Evolutionary conservation across 1,284 basidiomycete genomes (phyloP), one percentile per base, ranked within the genome.

Genomic region (Cryptococcus depauperatus): DNA sequence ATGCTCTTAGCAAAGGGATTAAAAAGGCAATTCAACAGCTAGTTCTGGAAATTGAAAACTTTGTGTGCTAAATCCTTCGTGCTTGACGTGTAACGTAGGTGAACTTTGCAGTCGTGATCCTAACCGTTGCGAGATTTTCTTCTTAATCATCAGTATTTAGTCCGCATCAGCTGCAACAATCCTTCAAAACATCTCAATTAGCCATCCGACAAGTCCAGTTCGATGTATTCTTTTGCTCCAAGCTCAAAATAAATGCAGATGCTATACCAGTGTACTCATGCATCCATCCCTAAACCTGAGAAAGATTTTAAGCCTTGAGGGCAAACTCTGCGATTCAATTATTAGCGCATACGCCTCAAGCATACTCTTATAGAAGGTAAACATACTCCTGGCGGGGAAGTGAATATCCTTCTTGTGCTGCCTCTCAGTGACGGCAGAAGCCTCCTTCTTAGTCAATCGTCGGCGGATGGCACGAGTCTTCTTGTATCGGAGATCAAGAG

Each of bases 391-490:
- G 58, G 61, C 60, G 66, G 88, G 88, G 80, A 96, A 96, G 78
- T 95, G 91, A 66, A 81, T 79, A 55, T 89, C 83, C 78, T 85
- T 88, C 85, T 96, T 96, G 73, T 76, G 78, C 74, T 91, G 86
- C 76, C 84, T 87, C 72, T 84, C 76, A 50, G 92, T 96, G 79
- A 85, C 87, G 61, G 80, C 72, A 61, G 79, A 80, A 58, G 74
- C 69, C 74, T 96, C 91, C 74, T 84, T 80, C 78, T 84, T 83
- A 64, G 89, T 91, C 73, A 99, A 75, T 72, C 89, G 82, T 75
- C 93, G 81, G 69, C 95, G 82, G 79, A 99, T 96, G 50, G 95
- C 95, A 62, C 95, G 87, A 58, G 95, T 99, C 83, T 86, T 91
- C 86, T 98, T 99, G 61, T 82, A 73, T 59, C 95, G 90, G 69